Evolutionary conservation across 176 grass and related monocot species (phyloP).

Genomic region (Coix lacrymajobi): DNA sequence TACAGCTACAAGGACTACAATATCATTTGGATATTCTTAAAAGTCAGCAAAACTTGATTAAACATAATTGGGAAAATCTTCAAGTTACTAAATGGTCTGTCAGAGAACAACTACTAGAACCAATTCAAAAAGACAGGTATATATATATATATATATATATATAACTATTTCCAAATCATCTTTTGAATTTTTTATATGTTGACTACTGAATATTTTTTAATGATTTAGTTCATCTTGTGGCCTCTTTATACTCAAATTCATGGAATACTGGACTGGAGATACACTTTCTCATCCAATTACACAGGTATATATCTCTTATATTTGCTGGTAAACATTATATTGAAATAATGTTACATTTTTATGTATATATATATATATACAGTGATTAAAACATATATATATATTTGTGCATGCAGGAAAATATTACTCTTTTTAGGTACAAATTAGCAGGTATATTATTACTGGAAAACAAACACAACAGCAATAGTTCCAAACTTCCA

Average conservation of each 20-base stretch:
- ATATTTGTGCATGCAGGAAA: background rate
- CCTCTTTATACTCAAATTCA: background rate
- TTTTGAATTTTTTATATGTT: background rate
- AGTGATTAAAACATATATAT: no score
- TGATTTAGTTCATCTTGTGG: background rate
- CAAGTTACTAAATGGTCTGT: background rate
- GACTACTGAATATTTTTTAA: background rate
- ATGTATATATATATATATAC: no score
- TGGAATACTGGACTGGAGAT: background rate
- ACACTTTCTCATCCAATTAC: background rate
- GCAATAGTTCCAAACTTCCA: background rate
- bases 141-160: no score
- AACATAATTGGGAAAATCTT: background rate
- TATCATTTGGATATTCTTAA: background rate
- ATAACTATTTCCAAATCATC: background rate
- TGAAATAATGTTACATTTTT: no score
- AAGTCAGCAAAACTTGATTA: background rate
- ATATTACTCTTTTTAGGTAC: background rate
- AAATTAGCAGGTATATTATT: background rate
- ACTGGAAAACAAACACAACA: background rate
- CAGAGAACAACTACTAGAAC: background rate
- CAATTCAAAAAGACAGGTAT: background rate
- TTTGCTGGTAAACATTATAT: background rate
- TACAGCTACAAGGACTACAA: background rate
- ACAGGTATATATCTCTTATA: background rate